A percentile compares a stretch with the other conserved stretches of the same genome.
Evolutionary conservation across 2,329 filamentous ascomycete species (phyloP).

Genomic region (Byssothecium circinans): DNA sequence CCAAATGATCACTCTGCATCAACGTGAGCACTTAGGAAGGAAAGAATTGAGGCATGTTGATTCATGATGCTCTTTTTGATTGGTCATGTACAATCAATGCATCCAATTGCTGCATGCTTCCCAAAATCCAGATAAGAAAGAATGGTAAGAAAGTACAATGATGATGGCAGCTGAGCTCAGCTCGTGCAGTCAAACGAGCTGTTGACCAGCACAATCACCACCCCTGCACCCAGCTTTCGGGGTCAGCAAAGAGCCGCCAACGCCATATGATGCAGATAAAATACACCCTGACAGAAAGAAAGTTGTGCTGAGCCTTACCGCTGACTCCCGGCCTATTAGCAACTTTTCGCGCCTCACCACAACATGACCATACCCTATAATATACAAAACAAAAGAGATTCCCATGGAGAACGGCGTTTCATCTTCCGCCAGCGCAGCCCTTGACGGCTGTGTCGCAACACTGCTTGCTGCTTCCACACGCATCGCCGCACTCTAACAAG

Average conservation of each 20-base stretch:
- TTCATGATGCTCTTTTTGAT: too few species aligned
- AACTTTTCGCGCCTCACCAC: not conserved
- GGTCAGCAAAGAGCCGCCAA: not conserved
- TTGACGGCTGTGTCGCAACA: constrained; percentile 41
- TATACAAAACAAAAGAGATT: not conserved
- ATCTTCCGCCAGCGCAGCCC: constrained; percentile 1
- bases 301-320: not conserved
- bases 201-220: too few species aligned
- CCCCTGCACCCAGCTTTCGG: too few species aligned
- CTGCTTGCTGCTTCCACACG: constrained; percentile 46
- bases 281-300: not conserved
- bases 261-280: not conserved
- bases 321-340: not conserved
- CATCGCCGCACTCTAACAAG: constrained; percentile 48
- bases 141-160: too few species aligned
- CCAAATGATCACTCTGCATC: too few species aligned
- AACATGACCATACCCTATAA: not conserved
- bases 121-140: too few species aligned
- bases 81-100: too few species aligned
- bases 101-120: too few species aligned
- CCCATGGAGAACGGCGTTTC: not conserved
- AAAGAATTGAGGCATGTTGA: too few species aligned
- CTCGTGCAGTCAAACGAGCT: too few species aligned
- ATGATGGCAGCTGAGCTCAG: too few species aligned
- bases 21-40: too few species aligned